phyloP scores from a whole-genome alignment of 257 asterid genomes.

The Mentha longifolia region DNA sequence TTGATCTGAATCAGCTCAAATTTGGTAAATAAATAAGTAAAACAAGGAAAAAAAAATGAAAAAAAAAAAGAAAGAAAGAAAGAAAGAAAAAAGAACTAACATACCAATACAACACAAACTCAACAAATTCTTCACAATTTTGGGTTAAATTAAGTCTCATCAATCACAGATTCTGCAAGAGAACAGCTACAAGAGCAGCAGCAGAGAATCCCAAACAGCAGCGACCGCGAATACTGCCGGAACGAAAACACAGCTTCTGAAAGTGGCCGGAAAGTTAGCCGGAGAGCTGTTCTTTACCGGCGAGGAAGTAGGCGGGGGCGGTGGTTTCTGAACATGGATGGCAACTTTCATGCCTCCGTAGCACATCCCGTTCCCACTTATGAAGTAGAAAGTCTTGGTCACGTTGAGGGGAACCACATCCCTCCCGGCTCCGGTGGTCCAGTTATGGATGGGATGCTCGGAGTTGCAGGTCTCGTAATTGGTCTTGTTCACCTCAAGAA shows the following conservation, averaged over 20 bases:
- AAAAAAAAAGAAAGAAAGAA: no score
- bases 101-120: slow-evolving; percentile 32
- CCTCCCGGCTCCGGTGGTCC: slow-evolving; percentile 86
- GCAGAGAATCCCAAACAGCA: slow-evolving; percentile 62
- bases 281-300: slow-evolving; percentile 43
- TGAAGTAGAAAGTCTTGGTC: slow-evolving; percentile 71
- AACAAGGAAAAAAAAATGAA: no score
- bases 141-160: slow-evolving; percentile 30
- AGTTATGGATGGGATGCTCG: slow-evolving; percentile 68
- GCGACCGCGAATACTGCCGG: slow-evolving; percentile 65
- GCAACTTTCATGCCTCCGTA: slow-evolving; percentile 79
- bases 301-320: slow-evolving; percentile 66
- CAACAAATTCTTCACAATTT: slow-evolving; percentile 47
- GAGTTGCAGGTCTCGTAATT: slow-evolving; percentile 64
- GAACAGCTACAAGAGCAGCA: no score
- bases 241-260: slow-evolving; percentile 47
- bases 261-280: slow-evolving; percentile 30
- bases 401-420: slow-evolving; percentile 89
- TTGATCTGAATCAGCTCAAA: slow-evolving; percentile 41
- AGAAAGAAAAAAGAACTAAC: slow-evolving; percentile 25
- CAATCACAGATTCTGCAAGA: slow-evolving; percentile 22
- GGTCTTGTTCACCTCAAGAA: slow-evolving; percentile 86
- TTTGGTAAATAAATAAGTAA: slow-evolving; percentile 23
- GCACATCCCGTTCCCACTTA: slow-evolving; percentile 88
- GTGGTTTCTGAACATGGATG: slow-evolving; percentile 56